A percentile compares a stretch with the other conserved stretches of the same genome.
Evolutionary conservation across 768 basidiomycete genomes (phyloP).

Genomic region (Suillus americanus): DNA sequence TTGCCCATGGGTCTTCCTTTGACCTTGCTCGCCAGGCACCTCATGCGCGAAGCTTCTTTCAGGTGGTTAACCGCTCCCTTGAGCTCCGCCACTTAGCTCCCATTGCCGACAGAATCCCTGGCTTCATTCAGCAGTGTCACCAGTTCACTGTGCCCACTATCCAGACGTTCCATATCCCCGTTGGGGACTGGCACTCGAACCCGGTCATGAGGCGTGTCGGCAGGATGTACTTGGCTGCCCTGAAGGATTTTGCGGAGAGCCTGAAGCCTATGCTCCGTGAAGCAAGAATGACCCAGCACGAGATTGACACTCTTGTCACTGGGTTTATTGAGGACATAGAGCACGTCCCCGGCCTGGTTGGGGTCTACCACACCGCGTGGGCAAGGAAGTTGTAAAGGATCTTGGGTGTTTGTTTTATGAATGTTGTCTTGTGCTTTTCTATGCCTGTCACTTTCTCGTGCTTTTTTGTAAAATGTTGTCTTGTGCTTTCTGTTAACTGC

Average conservation of each 20-base stretch:
- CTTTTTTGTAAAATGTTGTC: background rate
- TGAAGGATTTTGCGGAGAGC: constrained; percentile 46
- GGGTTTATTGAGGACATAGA: constrained; percentile 49
- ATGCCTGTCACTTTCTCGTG: background rate
- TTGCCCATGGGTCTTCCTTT: constrained; percentile 35
- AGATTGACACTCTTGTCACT: constrained; percentile 39
- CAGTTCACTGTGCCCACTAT: constrained; percentile 43
- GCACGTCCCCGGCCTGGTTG: constrained; percentile 46
- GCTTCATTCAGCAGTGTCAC: constrained; percentile 35
- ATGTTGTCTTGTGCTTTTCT: constrained; percentile 2
- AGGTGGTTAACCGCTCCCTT: constrained; percentile 42
- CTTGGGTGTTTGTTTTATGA: background rate
- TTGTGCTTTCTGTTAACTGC: background rate
- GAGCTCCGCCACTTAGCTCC: constrained; percentile 37
- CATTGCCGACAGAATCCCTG: constrained; percentile 38
- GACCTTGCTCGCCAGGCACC: constrained; percentile 24
- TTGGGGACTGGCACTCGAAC: constrained; percentile 52
- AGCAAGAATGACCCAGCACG: constrained; percentile 34
- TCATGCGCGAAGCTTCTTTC: constrained; percentile 32
- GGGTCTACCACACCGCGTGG: constrained; percentile 50
- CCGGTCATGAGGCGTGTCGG: constrained; percentile 39
- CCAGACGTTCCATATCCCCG: constrained; percentile 43
- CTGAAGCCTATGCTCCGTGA: constrained; percentile 45
- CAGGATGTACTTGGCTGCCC: constrained; percentile 35
- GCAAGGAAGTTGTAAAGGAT: constrained; percentile 31